Percentiles rank a stretch among this genome's conserved stretches.
Evolutionary conservation across 805 yeast genomes (phyloP).

Genomic region (Pichia exigua): DNA sequence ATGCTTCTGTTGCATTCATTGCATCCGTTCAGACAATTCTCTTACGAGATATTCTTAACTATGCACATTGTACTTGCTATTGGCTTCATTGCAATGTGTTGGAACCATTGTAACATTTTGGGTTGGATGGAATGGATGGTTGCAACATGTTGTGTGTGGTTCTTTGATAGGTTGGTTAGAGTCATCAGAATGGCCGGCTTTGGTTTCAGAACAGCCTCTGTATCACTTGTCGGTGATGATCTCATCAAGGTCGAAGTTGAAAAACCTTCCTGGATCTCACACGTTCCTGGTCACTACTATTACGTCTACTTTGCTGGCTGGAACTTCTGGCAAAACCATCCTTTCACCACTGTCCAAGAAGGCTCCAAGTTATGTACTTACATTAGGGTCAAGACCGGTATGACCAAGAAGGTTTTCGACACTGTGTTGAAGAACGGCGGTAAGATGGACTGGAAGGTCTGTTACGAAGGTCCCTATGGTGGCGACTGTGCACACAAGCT

Average conservation of each 20-base stretch:
- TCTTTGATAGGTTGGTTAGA: conserved; percentile 43
- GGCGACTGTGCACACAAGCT: background rate
- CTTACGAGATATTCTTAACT: conserved; percentile 53
- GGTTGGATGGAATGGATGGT: conserved; percentile 30
- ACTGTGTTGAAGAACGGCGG: background rate
- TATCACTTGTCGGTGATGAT: conserved; percentile 6
- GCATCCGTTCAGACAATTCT: conserved; percentile 40
- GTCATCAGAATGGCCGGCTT: conserved; percentile 21
- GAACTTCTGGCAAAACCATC: background rate
- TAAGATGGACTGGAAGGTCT: background rate
- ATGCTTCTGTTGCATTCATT: conserved; percentile 41
- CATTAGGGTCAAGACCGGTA: background rate
- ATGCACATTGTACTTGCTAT: conserved; percentile 50
- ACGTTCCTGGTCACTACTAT: background rate
- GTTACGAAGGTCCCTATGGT: background rate
- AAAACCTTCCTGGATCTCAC: background rate
- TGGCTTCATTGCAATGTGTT: conserved; percentile 44
- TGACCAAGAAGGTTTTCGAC: background rate
- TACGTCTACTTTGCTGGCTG: background rate
- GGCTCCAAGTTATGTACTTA: background rate
- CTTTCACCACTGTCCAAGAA: background rate
- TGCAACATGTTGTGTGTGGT: conserved; percentile 40
- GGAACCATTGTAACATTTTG: conserved; percentile 43
- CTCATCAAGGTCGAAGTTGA: conserved; percentile 6
- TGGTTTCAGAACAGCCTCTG: conserved; percentile 17